Conservation (phyloP, 2,329 filamentous ascomycete species). For the Pseudomassariella vexata region DNA sequence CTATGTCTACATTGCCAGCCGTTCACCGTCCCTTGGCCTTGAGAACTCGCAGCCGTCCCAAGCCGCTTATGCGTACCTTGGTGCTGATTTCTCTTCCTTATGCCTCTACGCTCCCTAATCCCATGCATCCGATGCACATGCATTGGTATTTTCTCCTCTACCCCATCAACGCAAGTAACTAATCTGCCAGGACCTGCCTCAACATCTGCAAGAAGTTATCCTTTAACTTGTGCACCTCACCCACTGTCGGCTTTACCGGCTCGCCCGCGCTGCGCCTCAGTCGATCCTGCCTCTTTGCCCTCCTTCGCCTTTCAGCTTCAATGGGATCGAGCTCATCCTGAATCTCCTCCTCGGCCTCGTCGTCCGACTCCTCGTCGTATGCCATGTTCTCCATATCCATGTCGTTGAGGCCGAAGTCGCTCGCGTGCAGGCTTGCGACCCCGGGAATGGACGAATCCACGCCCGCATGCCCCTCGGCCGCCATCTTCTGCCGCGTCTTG, state of each 20-base stretch:
- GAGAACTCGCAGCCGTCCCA: too few species aligned
- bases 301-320: conserved; percentile 72
- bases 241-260: conserved; percentile 73
- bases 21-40: too few species aligned
- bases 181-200: conserved; percentile 73
- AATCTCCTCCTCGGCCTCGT: conserved; percentile 61
- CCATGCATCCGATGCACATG: conserved; percentile 5
- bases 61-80: too few species aligned
- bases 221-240: conserved; percentile 72
- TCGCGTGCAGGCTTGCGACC: conserved; percentile 59
- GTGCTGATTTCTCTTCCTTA: too few species aligned
- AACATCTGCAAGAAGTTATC: conserved; percentile 80
- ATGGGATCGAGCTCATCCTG: conserved; percentile 84
- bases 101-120: too few species aligned
- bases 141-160: not conserved
- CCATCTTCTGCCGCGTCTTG: conserved; percentile 99
- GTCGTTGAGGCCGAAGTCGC: conserved; percentile 85
- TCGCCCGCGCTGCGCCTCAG: conserved; percentile 77
- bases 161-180: too few species aligned
- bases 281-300: conserved; percentile 72
- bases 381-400: conserved; percentile 82
- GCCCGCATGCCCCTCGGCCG: conserved; percentile 63
- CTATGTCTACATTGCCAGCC: too few species aligned
- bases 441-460: conserved; percentile 44
- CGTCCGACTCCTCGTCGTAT: conserved; percentile 67